Evolutionary conservation across 495 filamentous ascomycete genomes (phyloP).

Genomic region (Penicillium chermesinum): DNA sequence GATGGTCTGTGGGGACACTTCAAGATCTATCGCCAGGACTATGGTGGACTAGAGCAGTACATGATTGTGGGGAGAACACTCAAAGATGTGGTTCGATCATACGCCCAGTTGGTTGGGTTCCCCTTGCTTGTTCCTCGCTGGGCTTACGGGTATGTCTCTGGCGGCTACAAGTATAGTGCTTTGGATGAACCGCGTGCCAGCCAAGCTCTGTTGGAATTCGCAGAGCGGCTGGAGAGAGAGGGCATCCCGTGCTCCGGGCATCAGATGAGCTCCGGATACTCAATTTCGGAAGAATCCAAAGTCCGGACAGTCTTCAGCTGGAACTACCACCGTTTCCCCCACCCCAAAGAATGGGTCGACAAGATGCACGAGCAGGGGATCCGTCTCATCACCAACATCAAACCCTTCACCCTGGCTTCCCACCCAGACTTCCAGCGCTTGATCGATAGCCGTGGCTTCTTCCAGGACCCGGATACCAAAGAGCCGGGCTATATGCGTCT

Average conservation of each 20-base stretch:
- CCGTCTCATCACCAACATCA: conserved; percentile 63
- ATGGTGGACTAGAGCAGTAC: conserved; percentile 66
- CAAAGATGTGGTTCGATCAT: conserved; percentile 56
- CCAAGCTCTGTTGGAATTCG: conserved; percentile 54
- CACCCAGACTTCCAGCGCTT: conserved; percentile 60
- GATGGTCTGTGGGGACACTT: conserved; percentile 66
- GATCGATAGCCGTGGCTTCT: conserved; percentile 49
- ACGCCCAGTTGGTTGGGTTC: conserved; percentile 61
- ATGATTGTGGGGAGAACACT: conserved; percentile 60
- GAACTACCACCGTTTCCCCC: conserved; percentile 61
- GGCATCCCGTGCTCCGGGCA: conserved; percentile 68
- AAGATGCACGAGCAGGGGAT: conserved; percentile 59
- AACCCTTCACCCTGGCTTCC: conserved; percentile 60
- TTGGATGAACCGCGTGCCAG: conserved; percentile 55
- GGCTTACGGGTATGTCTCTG: conserved; percentile 64
- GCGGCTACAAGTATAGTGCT: conserved; percentile 66
- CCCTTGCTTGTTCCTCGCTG: conserved; percentile 60
- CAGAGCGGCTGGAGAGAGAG: conserved; percentile 52
- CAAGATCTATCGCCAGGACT: conserved; percentile 66
- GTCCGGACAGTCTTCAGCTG: conserved; percentile 68
- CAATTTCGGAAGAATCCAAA: conserved; percentile 61
- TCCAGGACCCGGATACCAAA: conserved; percentile 51
- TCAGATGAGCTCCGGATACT: conserved; percentile 69
- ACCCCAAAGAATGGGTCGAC: conserved; percentile 55
- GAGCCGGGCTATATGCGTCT: conserved; percentile 53